phyloP scores from a whole-genome alignment of 805 yeast genomes.

The Kazachstania kunashirensis region DNA sequence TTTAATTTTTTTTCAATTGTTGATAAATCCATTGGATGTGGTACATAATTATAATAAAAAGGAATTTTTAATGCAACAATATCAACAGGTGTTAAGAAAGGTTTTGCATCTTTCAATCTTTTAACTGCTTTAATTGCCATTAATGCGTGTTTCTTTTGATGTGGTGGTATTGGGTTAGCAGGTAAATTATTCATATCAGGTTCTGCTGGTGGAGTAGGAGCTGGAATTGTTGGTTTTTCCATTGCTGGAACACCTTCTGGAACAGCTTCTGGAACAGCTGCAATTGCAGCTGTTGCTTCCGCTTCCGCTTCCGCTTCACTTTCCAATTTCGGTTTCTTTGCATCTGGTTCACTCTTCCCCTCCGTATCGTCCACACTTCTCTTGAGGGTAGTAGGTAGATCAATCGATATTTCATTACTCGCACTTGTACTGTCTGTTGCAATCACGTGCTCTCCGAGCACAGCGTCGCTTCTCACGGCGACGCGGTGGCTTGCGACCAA shows the following conservation, averaged over 20 bases:
- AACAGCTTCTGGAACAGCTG: too few species aligned
- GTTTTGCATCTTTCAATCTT: slow-evolving; percentile 84
- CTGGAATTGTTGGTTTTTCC: slow-evolving; percentile 34
- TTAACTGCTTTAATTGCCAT: slow-evolving; percentile 79
- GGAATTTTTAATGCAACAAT: slow-evolving; percentile 82
- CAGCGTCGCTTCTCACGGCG: too few species aligned
- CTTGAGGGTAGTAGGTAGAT: too few species aligned
- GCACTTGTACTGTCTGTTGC: too few species aligned
- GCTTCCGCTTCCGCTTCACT: too few species aligned
- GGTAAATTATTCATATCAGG: slow-evolving; percentile 68
- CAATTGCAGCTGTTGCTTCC: neutral
- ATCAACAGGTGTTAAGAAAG: slow-evolving; percentile 86
- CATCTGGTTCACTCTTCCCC: neutral
- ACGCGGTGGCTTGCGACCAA: too few species aligned
- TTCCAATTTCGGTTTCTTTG: too few species aligned
- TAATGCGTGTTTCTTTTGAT: slow-evolving; percentile 72
- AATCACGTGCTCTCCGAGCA: too few species aligned
- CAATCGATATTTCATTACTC: too few species aligned
- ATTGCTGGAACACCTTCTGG: too few species aligned
- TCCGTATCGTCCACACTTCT: too few species aligned
- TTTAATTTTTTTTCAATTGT: slow-evolving; percentile 77
- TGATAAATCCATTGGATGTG: slow-evolving; percentile 86
- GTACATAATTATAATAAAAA: slow-evolving; percentile 71
- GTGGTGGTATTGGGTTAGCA: slow-evolving; percentile 59
- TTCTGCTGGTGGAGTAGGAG: slow-evolving; percentile 65